Conservation (phyloP, 176 grass and related monocot genomes). For the Stipa capillata region DNA sequence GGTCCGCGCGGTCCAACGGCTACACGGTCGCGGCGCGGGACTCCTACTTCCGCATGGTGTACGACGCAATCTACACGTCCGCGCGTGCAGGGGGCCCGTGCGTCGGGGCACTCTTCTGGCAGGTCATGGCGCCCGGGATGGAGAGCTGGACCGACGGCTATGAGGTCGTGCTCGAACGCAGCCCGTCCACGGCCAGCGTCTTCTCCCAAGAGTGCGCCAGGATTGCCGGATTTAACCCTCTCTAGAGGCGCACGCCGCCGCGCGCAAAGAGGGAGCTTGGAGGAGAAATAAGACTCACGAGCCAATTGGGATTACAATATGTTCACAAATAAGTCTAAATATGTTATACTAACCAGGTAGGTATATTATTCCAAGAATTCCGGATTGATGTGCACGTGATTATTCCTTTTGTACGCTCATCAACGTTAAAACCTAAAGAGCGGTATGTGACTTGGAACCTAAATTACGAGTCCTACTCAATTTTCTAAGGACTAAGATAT, state of each 20-base stretch:
- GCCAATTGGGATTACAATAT: no score
- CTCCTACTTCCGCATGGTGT: constrained; percentile 44
- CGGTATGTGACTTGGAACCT: no score
- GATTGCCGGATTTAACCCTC: constrained; percentile 14
- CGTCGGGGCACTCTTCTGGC: constrained; percentile 65
- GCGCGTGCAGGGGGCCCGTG: constrained; percentile 34
- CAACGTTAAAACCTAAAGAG: no score
- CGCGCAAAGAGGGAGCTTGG: no score
- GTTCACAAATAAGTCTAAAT: no score
- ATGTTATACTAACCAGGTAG: no score
- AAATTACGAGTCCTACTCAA: no score
- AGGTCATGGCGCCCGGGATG: constrained; percentile 70
- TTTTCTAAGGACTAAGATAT: no score
- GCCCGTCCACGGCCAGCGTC: constrained; percentile 40
- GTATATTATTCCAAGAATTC: no score
- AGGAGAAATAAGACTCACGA: not conserved
- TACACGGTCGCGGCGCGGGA: constrained; percentile 43
- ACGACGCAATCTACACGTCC: constrained; percentile 39
- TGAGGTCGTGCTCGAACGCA: constrained; percentile 39
- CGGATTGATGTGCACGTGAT: no score
- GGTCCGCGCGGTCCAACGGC: constrained; percentile 34
- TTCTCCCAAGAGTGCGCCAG: constrained; percentile 35
- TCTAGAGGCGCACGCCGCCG: not conserved
- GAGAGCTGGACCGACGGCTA: constrained; percentile 63
- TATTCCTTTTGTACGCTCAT: no score